Conservation (phyloP, 2,329 filamentous ascomycete species). For the Talaromyces piceae region DNA sequence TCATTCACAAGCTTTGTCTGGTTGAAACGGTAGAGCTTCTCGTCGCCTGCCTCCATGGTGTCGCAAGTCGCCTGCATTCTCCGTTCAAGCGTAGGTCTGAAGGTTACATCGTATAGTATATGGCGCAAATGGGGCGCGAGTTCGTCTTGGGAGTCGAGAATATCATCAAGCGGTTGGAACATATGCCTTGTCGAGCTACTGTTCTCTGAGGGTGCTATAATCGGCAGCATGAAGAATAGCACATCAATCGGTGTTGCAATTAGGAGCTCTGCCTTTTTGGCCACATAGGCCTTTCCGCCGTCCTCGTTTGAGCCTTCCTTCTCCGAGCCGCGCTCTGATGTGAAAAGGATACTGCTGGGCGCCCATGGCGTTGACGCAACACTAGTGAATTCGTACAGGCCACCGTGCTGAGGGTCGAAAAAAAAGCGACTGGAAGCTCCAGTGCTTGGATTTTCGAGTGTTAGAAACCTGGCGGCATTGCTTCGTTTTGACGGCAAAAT, state of each 20-base stretch:
- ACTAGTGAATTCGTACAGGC: constrained; percentile 55
- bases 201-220: constrained; percentile 48
- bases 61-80: constrained; percentile 70
- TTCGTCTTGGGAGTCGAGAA: constrained; percentile 39
- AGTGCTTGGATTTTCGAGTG: constrained; percentile 49
- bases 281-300: constrained; percentile 47
- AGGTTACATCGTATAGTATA: constrained; percentile 30
- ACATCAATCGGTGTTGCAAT: constrained; percentile 79
- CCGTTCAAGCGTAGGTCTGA: constrained; percentile 48
- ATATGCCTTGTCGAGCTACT: constrained; percentile 32
- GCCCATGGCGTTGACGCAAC: constrained; percentile 45
- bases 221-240: constrained; percentile 73
- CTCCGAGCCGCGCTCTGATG: constrained; percentile 18
- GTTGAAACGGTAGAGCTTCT: constrained; percentile 76
- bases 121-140: constrained; percentile 35
- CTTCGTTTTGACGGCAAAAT: constrained; percentile 50
- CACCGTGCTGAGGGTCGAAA: constrained; percentile 48
- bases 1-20: constrained; percentile 60
- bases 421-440: constrained; percentile 45
- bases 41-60: constrained; percentile 71
- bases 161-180: constrained; percentile 44
- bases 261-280: constrained; percentile 65
- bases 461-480: constrained; percentile 47
- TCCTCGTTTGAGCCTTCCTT: constrained; percentile 4
- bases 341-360: constrained; percentile 50